Evolutionary conservation across 2,329 filamentous ascomycete genomes (phyloP), one percentile per base, ranked within the genome.

Genomic region (Colletotrichum lentis): DNA sequence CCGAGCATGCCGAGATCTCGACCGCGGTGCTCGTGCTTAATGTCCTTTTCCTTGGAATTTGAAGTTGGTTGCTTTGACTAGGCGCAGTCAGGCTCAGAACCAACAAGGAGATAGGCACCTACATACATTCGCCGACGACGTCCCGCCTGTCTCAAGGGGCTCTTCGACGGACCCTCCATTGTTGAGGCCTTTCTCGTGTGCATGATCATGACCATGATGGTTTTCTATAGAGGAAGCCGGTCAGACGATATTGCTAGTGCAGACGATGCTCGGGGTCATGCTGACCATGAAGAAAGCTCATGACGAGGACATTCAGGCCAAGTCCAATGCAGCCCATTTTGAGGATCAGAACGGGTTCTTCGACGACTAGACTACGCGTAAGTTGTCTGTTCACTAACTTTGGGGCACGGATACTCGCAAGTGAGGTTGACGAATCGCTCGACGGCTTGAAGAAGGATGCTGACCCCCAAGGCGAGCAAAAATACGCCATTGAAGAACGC

Each of bases 401-500:
- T 3, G 22, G 50, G 27, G 18, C n/a, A 4, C 31, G 6, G 16
- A n/a, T 11, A 76, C 82, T 69, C 74, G 87, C 85, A 77, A 69
- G 86, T 76, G 3, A 90, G 74, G 3, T 83, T 79, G 22, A 90
- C 81, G 73, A 92, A 92, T 43, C 91, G 82, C 77, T 94, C 90
- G 58, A 94, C 83, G 0, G 91, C 89, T 74, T 94, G 91, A 3
- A 94, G 79, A 41, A 91, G 84, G 57, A 94, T 91, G 76, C 90
- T 92, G 43, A 93, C 77, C 1, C 90, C 90, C 2, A 94, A 80
- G 0, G 90, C 91, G 18, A 93, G 77, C 1, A 94, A 83, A 67
- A 94, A 91, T 1, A 90, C 88, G 16, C 91, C 91, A 73, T 94
- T 94, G 83, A 94, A 94, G 77, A 94, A 94, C 24, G 90, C 90